These are phyloP conservation scores for Mycena albidolilacea DNA, from an alignment of 768 basidiomycete genomes.

Conservation along the genomic window DNA sequence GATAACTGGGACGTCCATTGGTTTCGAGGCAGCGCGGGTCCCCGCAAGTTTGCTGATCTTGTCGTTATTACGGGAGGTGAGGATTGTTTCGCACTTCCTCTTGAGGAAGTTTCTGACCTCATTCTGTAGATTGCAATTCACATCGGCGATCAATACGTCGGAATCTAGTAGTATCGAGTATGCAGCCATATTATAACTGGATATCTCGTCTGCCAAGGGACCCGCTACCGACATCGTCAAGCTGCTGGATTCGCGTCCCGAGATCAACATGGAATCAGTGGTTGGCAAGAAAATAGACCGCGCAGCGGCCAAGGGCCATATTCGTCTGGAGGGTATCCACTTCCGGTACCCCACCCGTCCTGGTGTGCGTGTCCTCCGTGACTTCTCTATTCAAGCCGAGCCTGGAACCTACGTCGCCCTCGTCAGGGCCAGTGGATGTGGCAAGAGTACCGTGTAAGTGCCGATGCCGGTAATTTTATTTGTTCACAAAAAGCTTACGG, in stretches of 20 bases:
- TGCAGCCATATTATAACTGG: background rate
- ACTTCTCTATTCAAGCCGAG: constrained; percentile 77
- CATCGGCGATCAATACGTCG: background rate
- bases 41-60: no score
- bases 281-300: constrained; percentile 70
- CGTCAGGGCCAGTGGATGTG: constrained; percentile 86
- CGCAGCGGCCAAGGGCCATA: constrained; percentile 67
- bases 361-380: constrained; percentile 86
- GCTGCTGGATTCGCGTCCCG: constrained; percentile 79
- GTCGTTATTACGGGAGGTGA: no score
- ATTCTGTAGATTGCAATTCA: no score
- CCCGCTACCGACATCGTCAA: constrained; percentile 84
- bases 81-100: no score
- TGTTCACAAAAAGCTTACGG: constrained; percentile 34
- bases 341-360: constrained; percentile 95
- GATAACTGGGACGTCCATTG: no score
- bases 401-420: constrained; percentile 87
- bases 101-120: no score
- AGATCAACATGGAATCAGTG: constrained; percentile 85
- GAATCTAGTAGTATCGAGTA: background rate
- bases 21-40: no score
- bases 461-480: background rate
- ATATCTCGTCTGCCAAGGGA: constrained; percentile 66
- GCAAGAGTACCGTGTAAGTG: constrained; percentile 81
- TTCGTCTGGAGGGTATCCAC: constrained; percentile 84